Evolutionary conservation across 2,329 filamentous ascomycete genomes (phyloP), one percentile per base, ranked within the genome.

Genomic region (Botrytis squamosa): DNA sequence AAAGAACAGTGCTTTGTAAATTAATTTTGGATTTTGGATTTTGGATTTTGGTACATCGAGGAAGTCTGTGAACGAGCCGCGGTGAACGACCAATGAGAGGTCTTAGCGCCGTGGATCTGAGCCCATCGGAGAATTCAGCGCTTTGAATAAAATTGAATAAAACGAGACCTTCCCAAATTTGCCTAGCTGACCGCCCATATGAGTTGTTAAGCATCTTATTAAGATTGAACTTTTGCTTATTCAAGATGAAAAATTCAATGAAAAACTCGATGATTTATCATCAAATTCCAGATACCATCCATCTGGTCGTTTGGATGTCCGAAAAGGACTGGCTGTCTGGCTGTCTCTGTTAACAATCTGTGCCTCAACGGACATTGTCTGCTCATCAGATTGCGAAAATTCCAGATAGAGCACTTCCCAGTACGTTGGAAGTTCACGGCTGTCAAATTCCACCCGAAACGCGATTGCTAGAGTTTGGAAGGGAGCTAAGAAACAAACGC

Each of bases 391-490:
- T 7, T 25, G 22, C 12, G 6, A 40, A 18, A 10, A n/a, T 9
- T 9, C 14, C n/a, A 29, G 52, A 29, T 18, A 57, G n/a, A 29
- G 52, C 52, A 29, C 14, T 55, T 57, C 14, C 20, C 36, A n/a
- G 12, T 63, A 3, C 38, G 22, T 25, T 40, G 36, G 25, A 63
- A 40, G 29, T 38, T 20, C 29, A 60, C 29, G 29, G 60, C 38
- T 63, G 36, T 40, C 60, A 40, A 38, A 40, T 40, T n/a, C 60
- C 60, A 63, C n/a, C 25, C n/a, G 60, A 63, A 63, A 63, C 60
- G 25, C 22, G 22, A 63, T 63, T 63, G 36, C 36, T 18, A 29
- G 52, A 14, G 25, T 18, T 57, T 57, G n/a, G 6, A 5, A 57
- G 29, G 52, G 22, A n/a, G 36, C 36, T 25, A 63, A 63, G 60